Evolutionary conservation across 176 grass and related monocot species (phyloP).

Genomic region (Avena insularis): DNA sequence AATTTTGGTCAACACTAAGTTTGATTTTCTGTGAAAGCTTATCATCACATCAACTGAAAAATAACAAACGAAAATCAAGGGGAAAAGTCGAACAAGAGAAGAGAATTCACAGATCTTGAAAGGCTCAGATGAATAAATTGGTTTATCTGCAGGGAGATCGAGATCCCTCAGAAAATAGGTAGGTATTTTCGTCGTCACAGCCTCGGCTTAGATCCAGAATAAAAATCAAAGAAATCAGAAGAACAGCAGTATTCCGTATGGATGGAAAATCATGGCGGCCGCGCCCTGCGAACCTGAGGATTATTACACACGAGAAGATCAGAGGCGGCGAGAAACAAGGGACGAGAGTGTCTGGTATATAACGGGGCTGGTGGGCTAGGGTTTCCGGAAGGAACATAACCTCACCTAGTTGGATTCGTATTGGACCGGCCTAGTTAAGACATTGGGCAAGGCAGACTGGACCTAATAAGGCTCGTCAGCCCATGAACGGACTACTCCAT

Average conservation of each 20-base stretch:
- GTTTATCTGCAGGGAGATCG: slow-evolving; percentile 47
- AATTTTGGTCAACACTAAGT: slow-evolving; percentile 38
- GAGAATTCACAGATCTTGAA: neutral
- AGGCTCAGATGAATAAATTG: slow-evolving; percentile 74
- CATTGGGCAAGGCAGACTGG: neutral
- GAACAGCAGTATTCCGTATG: neutral
- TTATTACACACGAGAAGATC: neutral
- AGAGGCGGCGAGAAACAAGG: neutral
- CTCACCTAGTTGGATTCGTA: neutral
- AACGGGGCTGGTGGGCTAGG: neutral
- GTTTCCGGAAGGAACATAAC: neutral
- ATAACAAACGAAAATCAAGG: neutral
- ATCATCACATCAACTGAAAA: slow-evolving; percentile 60
- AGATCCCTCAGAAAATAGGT: slow-evolving; percentile 76
- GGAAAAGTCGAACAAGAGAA: fast-evolving
- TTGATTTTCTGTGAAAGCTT: slow-evolving; percentile 41
- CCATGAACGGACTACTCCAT: neutral
- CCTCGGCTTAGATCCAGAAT: slow-evolving; percentile 7
- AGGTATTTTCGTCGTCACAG: slow-evolving; percentile 64
- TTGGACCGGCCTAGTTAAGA: neutral
- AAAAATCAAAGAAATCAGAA: neutral
- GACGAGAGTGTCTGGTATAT: neutral
- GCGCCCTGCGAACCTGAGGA: neutral
- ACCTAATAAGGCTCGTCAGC: neutral
- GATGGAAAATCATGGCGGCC: neutral